Conservation (phyloP, 176 grass and related monocot species). For the Carex cristatella region DNA sequence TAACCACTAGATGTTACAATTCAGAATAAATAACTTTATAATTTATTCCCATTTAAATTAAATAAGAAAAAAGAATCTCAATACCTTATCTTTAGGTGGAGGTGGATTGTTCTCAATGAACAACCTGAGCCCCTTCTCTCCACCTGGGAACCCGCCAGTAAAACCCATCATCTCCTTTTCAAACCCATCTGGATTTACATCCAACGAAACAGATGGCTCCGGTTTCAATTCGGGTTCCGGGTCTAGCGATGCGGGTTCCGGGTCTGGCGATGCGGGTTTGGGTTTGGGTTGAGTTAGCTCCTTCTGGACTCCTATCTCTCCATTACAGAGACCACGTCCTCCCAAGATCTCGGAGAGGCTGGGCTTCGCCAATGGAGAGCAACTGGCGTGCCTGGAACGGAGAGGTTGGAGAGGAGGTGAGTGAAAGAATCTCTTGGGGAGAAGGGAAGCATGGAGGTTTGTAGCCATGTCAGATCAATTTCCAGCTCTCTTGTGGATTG, state of each 20-base stretch:
- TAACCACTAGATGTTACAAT: background rate
- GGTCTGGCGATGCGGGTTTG: no score
- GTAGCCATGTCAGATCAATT: slow-evolving; percentile 1
- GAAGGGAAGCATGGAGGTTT: slow-evolving; percentile 5
- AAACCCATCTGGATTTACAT: slow-evolving; percentile 42
- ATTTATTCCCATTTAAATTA: background rate
- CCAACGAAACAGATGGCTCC: background rate
- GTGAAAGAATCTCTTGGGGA: slow-evolving; percentile 7
- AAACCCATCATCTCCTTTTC: slow-evolving; percentile 86
- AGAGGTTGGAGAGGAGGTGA: background rate
- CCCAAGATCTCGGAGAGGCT: slow-evolving; percentile 5
- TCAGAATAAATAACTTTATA: background rate
- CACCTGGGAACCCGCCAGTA: slow-evolving; percentile 85
- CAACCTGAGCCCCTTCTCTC: slow-evolving; percentile 63
- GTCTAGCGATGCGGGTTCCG: background rate
- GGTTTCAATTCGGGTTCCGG: background rate
- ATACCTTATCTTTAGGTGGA: slow-evolving; percentile 26
- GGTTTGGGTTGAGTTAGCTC: slow-evolving; percentile 12
- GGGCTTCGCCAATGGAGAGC: background rate
- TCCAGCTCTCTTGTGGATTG: background rate
- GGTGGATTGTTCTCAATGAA: slow-evolving; percentile 79
- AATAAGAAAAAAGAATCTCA: background rate
- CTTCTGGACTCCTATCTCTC: slow-evolving; percentile 9
- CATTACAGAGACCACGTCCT: slow-evolving; percentile 10
- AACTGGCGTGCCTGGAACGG: background rate